Evolutionary conservation across 768 basidiomycete genomes (phyloP).

Genomic region (Russula abietina): DNA sequence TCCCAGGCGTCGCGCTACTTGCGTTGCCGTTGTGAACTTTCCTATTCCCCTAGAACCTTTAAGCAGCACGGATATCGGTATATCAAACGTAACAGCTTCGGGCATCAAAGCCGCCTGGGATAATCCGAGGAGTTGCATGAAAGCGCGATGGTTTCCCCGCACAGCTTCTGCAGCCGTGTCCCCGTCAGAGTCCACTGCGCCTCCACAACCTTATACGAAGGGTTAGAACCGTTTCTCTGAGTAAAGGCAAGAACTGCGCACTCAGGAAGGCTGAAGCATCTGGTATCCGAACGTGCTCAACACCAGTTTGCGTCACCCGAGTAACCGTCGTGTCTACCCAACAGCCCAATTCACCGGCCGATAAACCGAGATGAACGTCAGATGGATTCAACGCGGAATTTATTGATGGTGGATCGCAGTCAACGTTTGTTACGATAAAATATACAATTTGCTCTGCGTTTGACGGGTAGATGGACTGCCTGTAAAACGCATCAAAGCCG

Average conservation of each 20-base stretch:
- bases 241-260: constrained; percentile 35
- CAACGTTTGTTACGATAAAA: constrained; percentile 75
- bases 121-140: constrained; percentile 49
- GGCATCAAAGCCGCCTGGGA: constrained; percentile 53
- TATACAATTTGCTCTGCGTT: constrained; percentile 49
- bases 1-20: constrained; percentile 57
- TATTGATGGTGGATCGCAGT: constrained; percentile 49
- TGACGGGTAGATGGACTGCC: constrained; percentile 9
- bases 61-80: constrained; percentile 67
- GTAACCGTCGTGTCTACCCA: constrained; percentile 73
- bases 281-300: constrained; percentile 62
- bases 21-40: constrained; percentile 59
- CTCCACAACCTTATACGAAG: not conserved
- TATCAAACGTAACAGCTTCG: constrained; percentile 50
- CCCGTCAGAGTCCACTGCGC: not conserved
- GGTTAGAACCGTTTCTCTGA: not conserved
- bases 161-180: not conserved
- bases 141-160: constrained; percentile 32
- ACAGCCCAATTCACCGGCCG: constrained; percentile 71
- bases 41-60: constrained; percentile 78
- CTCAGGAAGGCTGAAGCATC: constrained; percentile 45
- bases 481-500: not conserved
- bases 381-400: constrained; percentile 29
- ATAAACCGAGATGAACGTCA: constrained; percentile 50
- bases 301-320: constrained; percentile 70